Evolutionary conservation across 257 asterid species (phyloP).

Genomic region (Sherardia arvensis): DNA sequence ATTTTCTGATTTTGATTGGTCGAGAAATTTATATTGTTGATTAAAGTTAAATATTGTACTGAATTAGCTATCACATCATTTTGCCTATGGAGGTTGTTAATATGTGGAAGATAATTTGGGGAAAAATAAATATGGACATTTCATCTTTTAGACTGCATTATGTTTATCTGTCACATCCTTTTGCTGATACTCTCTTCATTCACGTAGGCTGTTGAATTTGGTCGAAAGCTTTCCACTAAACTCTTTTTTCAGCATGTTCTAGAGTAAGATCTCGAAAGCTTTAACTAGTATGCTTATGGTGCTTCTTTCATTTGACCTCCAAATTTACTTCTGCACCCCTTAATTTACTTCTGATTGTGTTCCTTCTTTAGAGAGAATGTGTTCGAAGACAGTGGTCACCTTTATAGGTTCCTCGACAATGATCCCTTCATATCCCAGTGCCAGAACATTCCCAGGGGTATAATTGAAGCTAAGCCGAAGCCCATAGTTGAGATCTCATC

Average conservation of each 20-base stretch:
- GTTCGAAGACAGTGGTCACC: constrained; percentile 69
- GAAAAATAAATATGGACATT: background rate
- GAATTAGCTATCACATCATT: background rate
- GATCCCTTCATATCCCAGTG: constrained; percentile 69
- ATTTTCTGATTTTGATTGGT: constrained; percentile 2
- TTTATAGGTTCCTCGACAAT: constrained; percentile 82
- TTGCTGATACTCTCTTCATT: constrained; percentile 12
- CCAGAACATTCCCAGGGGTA: constrained; percentile 84
- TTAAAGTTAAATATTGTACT: background rate
- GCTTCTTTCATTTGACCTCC: background rate
- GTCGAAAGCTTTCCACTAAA: constrained; percentile 62
- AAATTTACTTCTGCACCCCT: background rate
- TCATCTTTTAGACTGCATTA: background rate
- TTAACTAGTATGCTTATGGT: constrained; percentile 1
- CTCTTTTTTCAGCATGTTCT: constrained; percentile 66
- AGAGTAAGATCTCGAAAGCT: constrained; percentile 42
- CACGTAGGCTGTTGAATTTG: constrained; percentile 80
- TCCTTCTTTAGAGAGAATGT: constrained; percentile 43
- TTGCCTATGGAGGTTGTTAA: background rate
- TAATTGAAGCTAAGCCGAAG: constrained; percentile 68
- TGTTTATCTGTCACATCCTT: background rate
- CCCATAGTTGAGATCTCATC: constrained; percentile 72
- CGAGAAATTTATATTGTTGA: background rate
- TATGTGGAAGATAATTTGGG: background rate
- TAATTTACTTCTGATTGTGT: constrained; percentile 2